Conservation (phyloP, 2,329 filamentous ascomycete genomes). For the Rhynchosporium secalis region DNA sequence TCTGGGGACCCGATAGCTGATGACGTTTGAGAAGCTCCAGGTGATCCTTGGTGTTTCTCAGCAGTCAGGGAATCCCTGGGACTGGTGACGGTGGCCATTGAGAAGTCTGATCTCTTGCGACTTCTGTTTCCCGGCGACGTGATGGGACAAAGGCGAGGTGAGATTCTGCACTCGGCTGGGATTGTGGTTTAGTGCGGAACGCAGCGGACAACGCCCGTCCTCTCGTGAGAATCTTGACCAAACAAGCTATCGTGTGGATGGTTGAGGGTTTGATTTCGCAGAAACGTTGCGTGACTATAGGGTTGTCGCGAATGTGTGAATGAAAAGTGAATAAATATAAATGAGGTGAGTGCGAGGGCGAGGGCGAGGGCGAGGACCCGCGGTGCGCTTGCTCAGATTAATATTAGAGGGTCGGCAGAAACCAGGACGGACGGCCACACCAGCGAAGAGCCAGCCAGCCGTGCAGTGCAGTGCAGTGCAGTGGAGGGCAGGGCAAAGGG, state of each 20-base stretch:
- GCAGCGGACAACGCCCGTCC: slow-evolving; percentile 3
- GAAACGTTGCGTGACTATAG: neutral
- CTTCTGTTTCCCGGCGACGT: slow-evolving; percentile 5
- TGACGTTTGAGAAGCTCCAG: slow-evolving; percentile 33
- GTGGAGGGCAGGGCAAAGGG: neutral
- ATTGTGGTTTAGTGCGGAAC: slow-evolving; percentile 3
- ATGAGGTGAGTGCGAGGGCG: neutral
- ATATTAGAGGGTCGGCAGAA: slow-evolving; percentile 1
- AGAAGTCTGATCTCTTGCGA: neutral
- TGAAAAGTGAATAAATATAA: neutral
- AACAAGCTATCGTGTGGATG: neutral
- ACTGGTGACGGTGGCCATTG: slow-evolving; percentile 36
- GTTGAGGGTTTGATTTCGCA: neutral
- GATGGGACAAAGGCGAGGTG: neutral
- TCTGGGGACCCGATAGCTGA: slow-evolving; percentile 34
- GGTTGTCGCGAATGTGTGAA: neutral
- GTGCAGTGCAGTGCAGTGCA: neutral
- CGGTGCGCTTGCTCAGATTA: slow-evolving; percentile 2
- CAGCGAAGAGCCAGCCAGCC: neutral
- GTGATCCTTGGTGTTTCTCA: slow-evolving; percentile 32
- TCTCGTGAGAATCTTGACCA: slow-evolving; percentile 1
- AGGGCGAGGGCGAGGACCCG: neutral
- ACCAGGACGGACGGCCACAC: neutral
- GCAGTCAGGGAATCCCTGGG: slow-evolving; percentile 28
- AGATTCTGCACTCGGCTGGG: slow-evolving; percentile 13